Conservation (phyloP, 768 basidiomycete species). For the Tulasnella sp. region DNA sequence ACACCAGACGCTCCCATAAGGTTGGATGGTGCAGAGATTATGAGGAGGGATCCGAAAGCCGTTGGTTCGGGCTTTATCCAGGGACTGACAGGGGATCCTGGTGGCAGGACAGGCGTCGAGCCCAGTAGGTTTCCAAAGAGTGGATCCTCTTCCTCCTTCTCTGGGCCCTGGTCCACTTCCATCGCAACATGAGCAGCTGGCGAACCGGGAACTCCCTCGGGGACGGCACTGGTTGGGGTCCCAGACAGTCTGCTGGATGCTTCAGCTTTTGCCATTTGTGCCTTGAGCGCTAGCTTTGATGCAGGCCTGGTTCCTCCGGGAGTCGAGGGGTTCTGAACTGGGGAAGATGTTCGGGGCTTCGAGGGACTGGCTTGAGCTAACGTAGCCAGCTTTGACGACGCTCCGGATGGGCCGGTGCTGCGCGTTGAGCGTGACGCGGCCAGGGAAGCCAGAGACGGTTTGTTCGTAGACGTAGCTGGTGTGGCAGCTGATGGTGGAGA, state of each 20-base stretch:
- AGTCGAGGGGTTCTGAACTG: neutral
- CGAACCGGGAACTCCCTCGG: neutral
- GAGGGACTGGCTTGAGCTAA: constrained; percentile 14
- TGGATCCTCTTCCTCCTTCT: neutral
- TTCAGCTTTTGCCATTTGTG: constrained; percentile 44
- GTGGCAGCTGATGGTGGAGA: neutral
- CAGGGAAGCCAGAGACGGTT: constrained; percentile 60
- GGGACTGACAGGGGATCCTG: neutral
- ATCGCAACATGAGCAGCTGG: neutral
- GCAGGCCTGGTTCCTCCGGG: constrained; percentile 27
- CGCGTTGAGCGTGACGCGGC: constrained; percentile 34
- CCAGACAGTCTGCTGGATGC: neutral
- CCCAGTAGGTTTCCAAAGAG: neutral
- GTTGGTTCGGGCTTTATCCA: constrained; percentile 6
- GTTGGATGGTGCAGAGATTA: neutral
- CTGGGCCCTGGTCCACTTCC: neutral
- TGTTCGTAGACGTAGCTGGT: neutral
- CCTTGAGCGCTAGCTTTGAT: constrained; percentile 73
- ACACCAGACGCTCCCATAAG: neutral
- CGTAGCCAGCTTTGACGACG: neutral
- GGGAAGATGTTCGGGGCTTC: constrained; percentile 28
- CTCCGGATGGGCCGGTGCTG: neutral
- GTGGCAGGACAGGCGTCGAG: neutral
- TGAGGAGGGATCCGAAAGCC: constrained; percentile 15
- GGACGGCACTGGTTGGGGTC: neutral